Evolutionary conservation across 768 basidiomycete species (phyloP).

Genomic region (Infundibulicybe gibba): DNA sequence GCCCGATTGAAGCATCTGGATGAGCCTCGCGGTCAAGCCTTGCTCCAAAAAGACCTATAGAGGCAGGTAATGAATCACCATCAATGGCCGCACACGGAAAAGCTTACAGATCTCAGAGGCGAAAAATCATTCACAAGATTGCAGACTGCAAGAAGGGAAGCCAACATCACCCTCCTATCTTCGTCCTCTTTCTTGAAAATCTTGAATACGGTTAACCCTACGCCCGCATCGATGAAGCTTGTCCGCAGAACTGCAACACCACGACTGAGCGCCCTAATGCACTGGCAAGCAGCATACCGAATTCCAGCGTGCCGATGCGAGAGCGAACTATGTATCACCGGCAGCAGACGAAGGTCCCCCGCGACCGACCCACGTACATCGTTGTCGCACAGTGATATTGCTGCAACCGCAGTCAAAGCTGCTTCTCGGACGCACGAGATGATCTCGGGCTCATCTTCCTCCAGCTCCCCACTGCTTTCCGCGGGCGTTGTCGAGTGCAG

Average conservation of each 20-base stretch:
- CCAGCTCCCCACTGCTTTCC: slow-evolving; percentile 42
- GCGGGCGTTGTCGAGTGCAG: slow-evolving; percentile 52
- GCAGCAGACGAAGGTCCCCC: slow-evolving; percentile 43
- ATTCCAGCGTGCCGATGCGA: slow-evolving; percentile 66
- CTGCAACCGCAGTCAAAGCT: slow-evolving; percentile 62
- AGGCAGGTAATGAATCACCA: background rate
- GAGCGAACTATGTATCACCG: slow-evolving; percentile 48
- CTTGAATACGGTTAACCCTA: slow-evolving; percentile 69
- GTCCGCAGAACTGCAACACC: slow-evolving; percentile 80
- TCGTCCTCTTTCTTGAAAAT: slow-evolving; percentile 47
- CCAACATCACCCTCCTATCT: slow-evolving; percentile 66
- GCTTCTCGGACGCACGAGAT: slow-evolving; percentile 64
- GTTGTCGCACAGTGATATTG: slow-evolving; percentile 69
- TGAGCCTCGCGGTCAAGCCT: slow-evolving; percentile 63
- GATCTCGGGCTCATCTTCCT: slow-evolving; percentile 68
- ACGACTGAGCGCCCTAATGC: slow-evolving; percentile 75
- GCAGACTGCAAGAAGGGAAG: slow-evolving; percentile 73
- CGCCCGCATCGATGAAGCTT: slow-evolving; percentile 77
- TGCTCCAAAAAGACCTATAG: slow-evolving; percentile 60
- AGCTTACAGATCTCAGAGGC: slow-evolving; percentile 65
- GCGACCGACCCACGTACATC: slow-evolving; percentile 69
- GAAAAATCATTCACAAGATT: slow-evolving; percentile 89
- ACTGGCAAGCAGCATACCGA: slow-evolving; percentile 85
- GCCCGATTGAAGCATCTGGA: slow-evolving; percentile 46
- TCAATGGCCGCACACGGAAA: background rate